Conservation (phyloP, 208 protist species). For the Leishmania lainsoni region DNA sequence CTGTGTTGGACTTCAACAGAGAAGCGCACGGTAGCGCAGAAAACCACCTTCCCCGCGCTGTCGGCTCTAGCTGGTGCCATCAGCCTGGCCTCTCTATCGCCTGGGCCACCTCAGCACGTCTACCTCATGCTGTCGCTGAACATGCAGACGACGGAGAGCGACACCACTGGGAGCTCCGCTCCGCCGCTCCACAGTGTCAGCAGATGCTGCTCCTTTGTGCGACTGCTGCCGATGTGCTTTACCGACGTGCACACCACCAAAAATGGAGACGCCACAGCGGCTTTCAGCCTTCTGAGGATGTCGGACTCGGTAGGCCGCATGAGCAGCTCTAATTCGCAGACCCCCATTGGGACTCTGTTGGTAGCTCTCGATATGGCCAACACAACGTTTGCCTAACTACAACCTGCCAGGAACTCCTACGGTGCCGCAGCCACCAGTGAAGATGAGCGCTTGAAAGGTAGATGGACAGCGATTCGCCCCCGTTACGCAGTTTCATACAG, state of each 20-base stretch:
- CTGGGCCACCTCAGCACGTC: not conserved
- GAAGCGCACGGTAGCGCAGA: not conserved
- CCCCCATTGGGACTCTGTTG: not conserved
- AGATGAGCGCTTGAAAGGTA: not conserved
- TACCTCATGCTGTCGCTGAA: not conserved
- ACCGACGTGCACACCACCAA: not conserved
- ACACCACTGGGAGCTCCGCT: not conserved
- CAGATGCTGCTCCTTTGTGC: not conserved
- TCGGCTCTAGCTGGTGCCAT: not conserved
- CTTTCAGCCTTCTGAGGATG: not conserved
- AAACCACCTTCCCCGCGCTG: not conserved
- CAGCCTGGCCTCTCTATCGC: not conserved
- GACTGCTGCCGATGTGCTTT: not conserved
- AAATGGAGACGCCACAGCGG: too few species aligned
- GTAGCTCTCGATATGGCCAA: slow-evolving; percentile 2
- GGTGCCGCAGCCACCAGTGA: not conserved
- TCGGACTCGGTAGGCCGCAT: not conserved
- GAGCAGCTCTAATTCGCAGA: not conserved
- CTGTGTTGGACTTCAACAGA: not conserved
- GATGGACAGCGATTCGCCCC: not conserved
- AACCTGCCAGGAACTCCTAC: not conserved
- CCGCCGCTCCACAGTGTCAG: not conserved
- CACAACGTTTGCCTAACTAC: not conserved
- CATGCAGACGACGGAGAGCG: not conserved
- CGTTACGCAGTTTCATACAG: not conserved